phyloP scores from a whole-genome alignment of 495 filamentous ascomycete genomes.

The Tuber melanosporum region DNA sequence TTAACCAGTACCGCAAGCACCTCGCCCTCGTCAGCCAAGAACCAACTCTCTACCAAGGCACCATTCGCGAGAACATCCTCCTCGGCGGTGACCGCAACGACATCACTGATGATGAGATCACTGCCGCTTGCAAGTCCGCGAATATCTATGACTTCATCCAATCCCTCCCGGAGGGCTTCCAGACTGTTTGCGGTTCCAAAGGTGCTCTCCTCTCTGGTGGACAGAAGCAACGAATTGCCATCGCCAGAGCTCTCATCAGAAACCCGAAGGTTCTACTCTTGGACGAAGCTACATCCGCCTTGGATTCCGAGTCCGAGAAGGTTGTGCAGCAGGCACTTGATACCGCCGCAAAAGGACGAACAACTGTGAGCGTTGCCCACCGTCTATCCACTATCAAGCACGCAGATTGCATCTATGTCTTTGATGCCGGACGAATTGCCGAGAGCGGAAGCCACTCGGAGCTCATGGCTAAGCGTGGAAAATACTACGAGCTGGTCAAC shows the following conservation, averaged over 20 bases:
- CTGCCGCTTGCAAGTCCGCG: conserved; percentile 73
- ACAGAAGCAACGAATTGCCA: conserved; percentile 77
- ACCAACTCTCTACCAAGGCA: conserved; percentile 79
- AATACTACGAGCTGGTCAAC: conserved; percentile 71
- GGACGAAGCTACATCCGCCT: conserved; percentile 74
- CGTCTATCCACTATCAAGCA: conserved; percentile 73
- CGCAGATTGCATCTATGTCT: conserved; percentile 77
- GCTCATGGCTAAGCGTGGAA: conserved; percentile 58
- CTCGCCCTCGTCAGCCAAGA: conserved; percentile 81
- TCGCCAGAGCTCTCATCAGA: conserved; percentile 64
- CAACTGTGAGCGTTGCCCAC: conserved; percentile 74
- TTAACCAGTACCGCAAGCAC: conserved; percentile 69
- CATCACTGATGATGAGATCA: conserved; percentile 61
- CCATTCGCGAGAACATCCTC: conserved; percentile 74
- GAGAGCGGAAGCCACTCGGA: conserved; percentile 67
- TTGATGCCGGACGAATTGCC: conserved; percentile 66
- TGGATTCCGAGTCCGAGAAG: conserved; percentile 77
- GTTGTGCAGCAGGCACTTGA: conserved; percentile 76
- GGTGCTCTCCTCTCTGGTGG: conserved; percentile 73
- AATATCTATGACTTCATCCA: conserved; percentile 90
- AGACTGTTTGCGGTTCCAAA: conserved; percentile 68
- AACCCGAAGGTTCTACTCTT: conserved; percentile 65
- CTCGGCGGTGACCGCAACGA: conserved; percentile 58
- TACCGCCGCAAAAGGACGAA: conserved; percentile 64
- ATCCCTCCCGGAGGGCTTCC: conserved; percentile 58